Conservation (phyloP, 2,329 filamentous ascomycete species). For the Alternaria dauci region DNA sequence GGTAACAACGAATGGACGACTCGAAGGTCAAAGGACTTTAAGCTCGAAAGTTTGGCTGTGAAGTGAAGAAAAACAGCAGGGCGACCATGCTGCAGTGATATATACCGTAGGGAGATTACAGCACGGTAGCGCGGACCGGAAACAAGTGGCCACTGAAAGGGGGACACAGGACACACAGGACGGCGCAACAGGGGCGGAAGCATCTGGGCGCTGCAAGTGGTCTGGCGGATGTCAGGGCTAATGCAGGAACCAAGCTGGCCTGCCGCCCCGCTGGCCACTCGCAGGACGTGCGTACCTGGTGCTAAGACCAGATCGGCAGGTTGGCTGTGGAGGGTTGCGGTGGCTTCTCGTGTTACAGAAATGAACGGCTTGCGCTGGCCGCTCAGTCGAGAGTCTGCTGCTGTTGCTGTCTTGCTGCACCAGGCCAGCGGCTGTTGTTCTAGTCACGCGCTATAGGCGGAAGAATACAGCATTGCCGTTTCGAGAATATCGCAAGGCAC, state of each 20-base stretch:
- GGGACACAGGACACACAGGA: constrained; percentile 34
- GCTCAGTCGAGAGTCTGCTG: constrained; percentile 36
- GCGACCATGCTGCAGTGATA: constrained; percentile 40
- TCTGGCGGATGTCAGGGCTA: constrained; percentile 40
- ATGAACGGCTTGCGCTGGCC: constrained; percentile 36
- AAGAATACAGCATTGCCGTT: constrained; percentile 15
- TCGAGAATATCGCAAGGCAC: constrained; percentile 8
- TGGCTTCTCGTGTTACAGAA: constrained; percentile 46
- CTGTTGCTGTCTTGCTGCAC: constrained; percentile 25
- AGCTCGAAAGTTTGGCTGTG: constrained; percentile 49
- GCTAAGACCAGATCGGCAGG: constrained; percentile 43
- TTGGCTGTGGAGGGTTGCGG: constrained; percentile 32
- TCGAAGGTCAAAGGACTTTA: constrained; percentile 51
- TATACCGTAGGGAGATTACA: constrained; percentile 51
- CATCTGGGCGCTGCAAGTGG: constrained; percentile 41
- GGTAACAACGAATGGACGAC: constrained; percentile 54
- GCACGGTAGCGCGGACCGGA: constrained; percentile 46
- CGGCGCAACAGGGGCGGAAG: constrained; percentile 37
- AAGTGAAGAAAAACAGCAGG: constrained; percentile 40
- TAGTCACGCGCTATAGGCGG: constrained; percentile 22
- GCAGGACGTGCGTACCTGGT: constrained; percentile 30
- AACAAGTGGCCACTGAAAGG: constrained; percentile 46
- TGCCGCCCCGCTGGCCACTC: constrained; percentile 39
- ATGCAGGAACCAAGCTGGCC: constrained; percentile 48
- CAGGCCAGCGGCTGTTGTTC: constrained; percentile 35